Conservation (phyloP, 2,329 filamentous ascomycete genomes). For the Aaosphaeria arxii region DNA sequence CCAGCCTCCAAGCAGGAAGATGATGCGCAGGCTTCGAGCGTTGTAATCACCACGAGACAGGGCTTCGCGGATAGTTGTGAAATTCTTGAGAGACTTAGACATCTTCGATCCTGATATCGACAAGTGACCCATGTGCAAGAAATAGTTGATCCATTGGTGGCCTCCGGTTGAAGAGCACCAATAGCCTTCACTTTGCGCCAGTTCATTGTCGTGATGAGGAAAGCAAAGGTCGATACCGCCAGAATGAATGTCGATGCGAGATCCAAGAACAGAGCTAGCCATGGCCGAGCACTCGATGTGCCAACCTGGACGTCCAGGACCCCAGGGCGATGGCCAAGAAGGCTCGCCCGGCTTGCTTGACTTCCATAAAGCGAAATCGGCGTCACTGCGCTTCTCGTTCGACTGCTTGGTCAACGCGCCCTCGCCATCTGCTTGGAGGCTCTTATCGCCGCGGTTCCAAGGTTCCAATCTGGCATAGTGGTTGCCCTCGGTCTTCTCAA, state of each 20-base stretch:
- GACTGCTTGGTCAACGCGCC: slow-evolving; percentile 66
- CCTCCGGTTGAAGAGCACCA: slow-evolving; percentile 50
- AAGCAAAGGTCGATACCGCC: slow-evolving; percentile 90
- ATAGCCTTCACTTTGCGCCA: slow-evolving; percentile 88
- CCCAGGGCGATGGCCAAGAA: slow-evolving; percentile 85
- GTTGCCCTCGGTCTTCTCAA: slow-evolving; percentile 74
- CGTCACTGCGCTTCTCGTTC: slow-evolving; percentile 67
- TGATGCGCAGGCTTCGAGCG: slow-evolving; percentile 73
- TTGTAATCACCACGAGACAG: slow-evolving; percentile 69
- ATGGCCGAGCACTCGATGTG: slow-evolving; percentile 97
- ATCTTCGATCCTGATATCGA: slow-evolving; percentile 90
- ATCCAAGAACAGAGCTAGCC: slow-evolving; percentile 84
- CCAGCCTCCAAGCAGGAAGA: slow-evolving; percentile 87
- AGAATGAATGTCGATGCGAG: slow-evolving; percentile 87
- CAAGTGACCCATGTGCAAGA: slow-evolving; percentile 91
- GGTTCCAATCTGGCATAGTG: slow-evolving; percentile 82
- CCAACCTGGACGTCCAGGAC: slow-evolving; percentile 85
- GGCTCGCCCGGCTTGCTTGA: slow-evolving; percentile 88
- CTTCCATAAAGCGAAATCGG: slow-evolving; percentile 95
- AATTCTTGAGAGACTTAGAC: slow-evolving; percentile 95
- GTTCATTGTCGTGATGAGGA: slow-evolving; percentile 77
- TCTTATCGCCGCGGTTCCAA: slow-evolving; percentile 79
- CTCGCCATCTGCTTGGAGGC: slow-evolving; percentile 83
- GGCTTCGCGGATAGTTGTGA: slow-evolving; percentile 87
- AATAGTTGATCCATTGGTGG: slow-evolving; percentile 77